Evolutionary conservation across 805 yeast species (phyloP), one percentile per base, ranked within the genome.

Genomic region (Candida rishiriensis): DNA sequence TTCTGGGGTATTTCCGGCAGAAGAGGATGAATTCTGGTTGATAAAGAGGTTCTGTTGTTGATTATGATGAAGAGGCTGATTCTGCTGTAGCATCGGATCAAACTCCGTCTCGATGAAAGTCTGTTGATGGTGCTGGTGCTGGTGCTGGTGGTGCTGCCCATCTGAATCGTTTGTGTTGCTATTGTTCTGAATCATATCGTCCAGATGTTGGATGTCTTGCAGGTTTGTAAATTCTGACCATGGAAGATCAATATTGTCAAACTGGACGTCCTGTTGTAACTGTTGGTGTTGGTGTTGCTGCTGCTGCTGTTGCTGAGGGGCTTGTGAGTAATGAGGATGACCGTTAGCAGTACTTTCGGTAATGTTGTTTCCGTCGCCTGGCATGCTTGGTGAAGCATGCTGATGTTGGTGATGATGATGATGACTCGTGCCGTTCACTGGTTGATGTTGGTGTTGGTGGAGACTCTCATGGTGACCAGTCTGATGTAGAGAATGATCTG

Each of bases 151-250:
- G 36, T 33, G n/a, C 26, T 34, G 18, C 21, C 21, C 33, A 36
- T 31, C 34, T 21, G 34, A 9, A 34, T 39, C 42, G 28, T 43
- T 21, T 21, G 26, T 21, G 26, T 21, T 21, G 26, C 26, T 21
- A 7, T 21, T 48, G 14, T 41, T 31, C 15, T 46, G 55, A 16
- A 51, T 49, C 51, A 51, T 48, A 15, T 52, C 52, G 33, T 49
- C 58, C 10, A 52, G 41, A 21, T 49, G 48, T 32, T 54, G 53
- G 26, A 54, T 44, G 30, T 52, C 59, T n/a, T 52, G 59, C 5
- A 54, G 32, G 34, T 54, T 54, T 11, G 57, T 52, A 41, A 52
- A 54, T 28, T 50, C 55, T 10, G 53, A 42, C 59, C 59, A 54
- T n/a, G 51, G 52, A 8, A 55, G 31, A 16, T 55, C 61, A 47